phyloP scores from a whole-genome alignment of 225 moss, liverwort and hornwort species.

The Straminergon stramineum region DNA sequence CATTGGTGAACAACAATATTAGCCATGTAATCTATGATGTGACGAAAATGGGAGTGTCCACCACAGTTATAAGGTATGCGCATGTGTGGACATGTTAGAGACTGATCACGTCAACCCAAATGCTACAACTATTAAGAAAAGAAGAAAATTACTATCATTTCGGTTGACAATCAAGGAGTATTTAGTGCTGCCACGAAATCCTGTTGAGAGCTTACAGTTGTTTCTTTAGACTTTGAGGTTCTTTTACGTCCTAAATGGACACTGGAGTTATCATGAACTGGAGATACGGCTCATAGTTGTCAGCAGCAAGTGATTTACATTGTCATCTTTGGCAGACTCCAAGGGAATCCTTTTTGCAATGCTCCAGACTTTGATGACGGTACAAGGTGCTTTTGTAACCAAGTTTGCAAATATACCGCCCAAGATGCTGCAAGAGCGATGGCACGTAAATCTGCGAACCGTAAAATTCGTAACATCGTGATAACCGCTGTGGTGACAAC shows the following conservation, averaged over 20 bases:
- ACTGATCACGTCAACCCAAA: not conserved
- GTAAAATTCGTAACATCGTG: not conserved
- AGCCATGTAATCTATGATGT: not conserved
- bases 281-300: not conserved
- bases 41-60: not conserved
- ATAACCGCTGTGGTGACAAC: not conserved
- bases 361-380: not conserved
- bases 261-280: no score
- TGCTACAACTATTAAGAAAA: no score
- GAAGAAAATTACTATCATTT: not conserved
- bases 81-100: not conserved
- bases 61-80: not conserved
- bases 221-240: not conserved
- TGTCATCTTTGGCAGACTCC: not conserved
- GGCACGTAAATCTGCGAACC: not conserved
- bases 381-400: constrained; percentile 2
- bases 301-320: not conserved
- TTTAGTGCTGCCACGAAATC: not conserved
- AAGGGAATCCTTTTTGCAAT: not conserved
- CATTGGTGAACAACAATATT: not conserved
- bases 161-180: not conserved
- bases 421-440: not conserved
- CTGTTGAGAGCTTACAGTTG: not conserved
- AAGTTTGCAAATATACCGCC: not conserved
- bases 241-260: no score